Conservation (phyloP, 768 basidiomycete genomes). For the Pleurotus salmoneostramineus region DNA sequence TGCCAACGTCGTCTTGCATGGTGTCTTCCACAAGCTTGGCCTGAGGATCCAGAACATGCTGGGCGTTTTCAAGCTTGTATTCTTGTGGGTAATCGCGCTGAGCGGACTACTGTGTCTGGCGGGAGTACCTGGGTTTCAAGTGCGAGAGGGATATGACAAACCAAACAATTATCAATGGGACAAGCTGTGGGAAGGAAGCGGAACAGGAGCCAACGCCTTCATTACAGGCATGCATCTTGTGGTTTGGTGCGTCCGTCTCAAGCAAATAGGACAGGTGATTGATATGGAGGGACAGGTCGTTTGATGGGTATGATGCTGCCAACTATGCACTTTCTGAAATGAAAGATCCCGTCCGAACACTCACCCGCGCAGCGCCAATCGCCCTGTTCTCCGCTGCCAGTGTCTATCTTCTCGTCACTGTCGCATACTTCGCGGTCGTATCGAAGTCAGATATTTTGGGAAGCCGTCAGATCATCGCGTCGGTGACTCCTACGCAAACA, state of each 20-base stretch:
- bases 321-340: constrained; percentile 75
- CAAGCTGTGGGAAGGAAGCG: constrained; percentile 61
- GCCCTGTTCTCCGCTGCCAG: constrained; percentile 57
- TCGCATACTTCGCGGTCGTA: constrained; percentile 33
- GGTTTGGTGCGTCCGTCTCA: constrained; percentile 66
- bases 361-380: constrained; percentile 66
- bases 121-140: constrained; percentile 44
- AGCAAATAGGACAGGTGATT: too few relatives aligned
- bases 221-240: constrained; percentile 65
- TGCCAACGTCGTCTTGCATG: constrained; percentile 55
- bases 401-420: constrained; percentile 47
- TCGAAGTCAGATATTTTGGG: constrained; percentile 45
- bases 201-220: constrained; percentile 53
- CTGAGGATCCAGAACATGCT: constrained; percentile 43
- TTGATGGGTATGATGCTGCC: constrained; percentile 65
- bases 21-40: constrained; percentile 48
- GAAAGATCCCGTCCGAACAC: constrained; percentile 62
- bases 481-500: too few relatives aligned
- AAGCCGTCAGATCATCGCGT: too few relatives aligned
- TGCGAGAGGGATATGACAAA: constrained; percentile 45
- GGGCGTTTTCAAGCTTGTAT: constrained; percentile 42
- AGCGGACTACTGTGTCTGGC: constrained; percentile 51
- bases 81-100: constrained; percentile 47
- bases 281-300: too few relatives aligned
- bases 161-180: constrained; percentile 59